These are phyloP conservation scores for Arthrobotrys sinensis DNA, from an alignment of 2,329 filamentous ascomycete species.

Conservation along the genomic window DNA sequence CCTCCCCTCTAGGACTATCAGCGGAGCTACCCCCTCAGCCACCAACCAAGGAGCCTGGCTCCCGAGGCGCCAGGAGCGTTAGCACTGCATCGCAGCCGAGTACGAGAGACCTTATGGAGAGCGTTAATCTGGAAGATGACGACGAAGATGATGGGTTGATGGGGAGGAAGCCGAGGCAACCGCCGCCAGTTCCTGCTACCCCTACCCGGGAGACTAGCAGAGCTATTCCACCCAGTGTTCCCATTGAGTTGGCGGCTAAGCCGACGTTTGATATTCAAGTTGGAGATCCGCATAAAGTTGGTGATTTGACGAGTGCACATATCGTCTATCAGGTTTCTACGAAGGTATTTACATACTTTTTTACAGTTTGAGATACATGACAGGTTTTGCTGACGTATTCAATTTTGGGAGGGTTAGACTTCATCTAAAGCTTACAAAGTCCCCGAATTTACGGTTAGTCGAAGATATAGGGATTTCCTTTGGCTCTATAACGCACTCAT, in stretches of 20 bases:
- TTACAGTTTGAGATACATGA: not conserved
- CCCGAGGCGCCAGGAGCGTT: conserved; percentile 69
- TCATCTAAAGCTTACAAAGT: conserved; percentile 96
- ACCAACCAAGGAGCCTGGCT: conserved; percentile 77
- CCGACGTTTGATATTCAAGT: conserved; percentile 91
- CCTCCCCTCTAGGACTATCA: conserved; percentile 64
- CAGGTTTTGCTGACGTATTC: not conserved
- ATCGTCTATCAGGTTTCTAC: conserved; percentile 97
- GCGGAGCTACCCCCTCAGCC: conserved; percentile 77
- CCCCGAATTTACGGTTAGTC: conserved; percentile 91
- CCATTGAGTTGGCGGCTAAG: conserved; percentile 92
- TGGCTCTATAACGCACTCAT: conserved; percentile 98
- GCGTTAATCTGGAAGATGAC: conserved; percentile 80
- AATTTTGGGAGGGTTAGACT: conserved; percentile 73
- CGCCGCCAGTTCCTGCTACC: conserved; percentile 74
- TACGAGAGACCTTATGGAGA: conserved; percentile 74
- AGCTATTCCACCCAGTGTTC: conserved; percentile 82
- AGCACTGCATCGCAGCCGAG: conserved; percentile 69
- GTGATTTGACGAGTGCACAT: conserved; percentile 94
- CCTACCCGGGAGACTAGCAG: conserved; percentile 70
- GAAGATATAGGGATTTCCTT: conserved; percentile 94
- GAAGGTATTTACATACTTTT: conserved; percentile 73
- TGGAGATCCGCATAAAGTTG: conserved; percentile 97
- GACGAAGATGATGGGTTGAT: conserved; percentile 68
- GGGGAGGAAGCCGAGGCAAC: conserved; percentile 74